Conservation (phyloP, 352 stramenopile species). For the Globisporangium paddicum region DNA sequence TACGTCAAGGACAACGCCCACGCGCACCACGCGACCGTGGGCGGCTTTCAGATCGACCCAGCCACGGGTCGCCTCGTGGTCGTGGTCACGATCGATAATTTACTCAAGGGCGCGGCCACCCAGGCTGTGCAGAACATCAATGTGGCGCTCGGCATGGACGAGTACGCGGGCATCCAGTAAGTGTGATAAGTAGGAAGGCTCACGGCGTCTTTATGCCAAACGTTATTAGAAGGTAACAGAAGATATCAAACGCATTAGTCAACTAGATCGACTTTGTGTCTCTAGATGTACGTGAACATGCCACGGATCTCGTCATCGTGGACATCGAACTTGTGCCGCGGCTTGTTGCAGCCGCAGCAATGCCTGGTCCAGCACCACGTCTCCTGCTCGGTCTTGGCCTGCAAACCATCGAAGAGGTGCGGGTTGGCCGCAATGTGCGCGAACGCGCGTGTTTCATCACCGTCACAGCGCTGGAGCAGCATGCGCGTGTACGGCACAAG, state of each 20-base stretch:
- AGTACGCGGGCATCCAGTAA: slow-evolving; percentile 66
- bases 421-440: not conserved
- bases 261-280: too few relatives aligned
- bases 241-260: not conserved
- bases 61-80: slow-evolving; percentile 84
- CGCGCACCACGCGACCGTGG: slow-evolving; percentile 74
- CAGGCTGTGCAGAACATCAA: slow-evolving; percentile 96
- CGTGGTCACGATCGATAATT: slow-evolving; percentile 91
- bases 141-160: slow-evolving; percentile 87
- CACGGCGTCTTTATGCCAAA: not conserved
- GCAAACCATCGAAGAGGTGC: not conserved
- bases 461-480: not conserved
- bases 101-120: slow-evolving; percentile 91
- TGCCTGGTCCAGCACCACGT: not conserved
- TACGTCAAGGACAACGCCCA: slow-evolving; percentile 76
- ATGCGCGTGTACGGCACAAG: not conserved
- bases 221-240: not conserved
- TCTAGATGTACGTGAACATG: not conserved
- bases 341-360: not conserved
- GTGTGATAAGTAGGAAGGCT: not conserved
- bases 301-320: not conserved
- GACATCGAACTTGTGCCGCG: not conserved
- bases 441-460: not conserved
- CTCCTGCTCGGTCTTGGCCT: not conserved
- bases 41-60: slow-evolving; percentile 86